Evolutionary conservation across 2,329 filamentous ascomycete genomes (phyloP).

Genomic region (Aspergillus versicolor): DNA sequence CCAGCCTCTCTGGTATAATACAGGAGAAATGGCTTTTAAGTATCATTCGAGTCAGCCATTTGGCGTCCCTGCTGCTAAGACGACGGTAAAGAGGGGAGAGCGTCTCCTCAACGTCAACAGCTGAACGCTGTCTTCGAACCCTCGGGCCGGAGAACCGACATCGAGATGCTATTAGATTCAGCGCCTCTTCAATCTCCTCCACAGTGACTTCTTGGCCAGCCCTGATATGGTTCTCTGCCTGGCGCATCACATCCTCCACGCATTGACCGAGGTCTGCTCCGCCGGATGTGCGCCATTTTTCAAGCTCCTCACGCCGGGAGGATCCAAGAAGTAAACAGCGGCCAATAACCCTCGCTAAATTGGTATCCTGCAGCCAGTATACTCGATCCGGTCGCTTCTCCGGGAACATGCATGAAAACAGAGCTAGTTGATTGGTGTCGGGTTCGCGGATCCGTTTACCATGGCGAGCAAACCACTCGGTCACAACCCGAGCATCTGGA

Average conservation of each 20-base stretch:
- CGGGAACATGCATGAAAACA: slow-evolving; percentile 75
- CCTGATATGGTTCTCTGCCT: slow-evolving; percentile 52
- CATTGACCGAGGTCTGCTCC: slow-evolving; percentile 70
- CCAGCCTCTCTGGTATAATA: slow-evolving; percentile 55
- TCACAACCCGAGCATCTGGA: slow-evolving; percentile 48
- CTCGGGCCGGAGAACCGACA: slow-evolving; percentile 69
- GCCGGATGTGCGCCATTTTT: slow-evolving; percentile 60
- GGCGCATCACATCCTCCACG: slow-evolving; percentile 62
- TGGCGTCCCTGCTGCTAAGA: slow-evolving; percentile 68
- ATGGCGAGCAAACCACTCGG: slow-evolving; percentile 69
- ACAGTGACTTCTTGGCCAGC: slow-evolving; percentile 56
- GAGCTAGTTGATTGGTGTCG: slow-evolving; percentile 58
- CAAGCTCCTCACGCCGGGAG: slow-evolving; percentile 61
- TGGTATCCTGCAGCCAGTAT: slow-evolving; percentile 64
- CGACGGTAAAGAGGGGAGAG: slow-evolving; percentile 60
- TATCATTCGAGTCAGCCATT: slow-evolving; percentile 82
- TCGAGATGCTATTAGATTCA: slow-evolving; percentile 66
- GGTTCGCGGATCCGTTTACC: slow-evolving; percentile 57
- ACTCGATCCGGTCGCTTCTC: slow-evolving; percentile 75
- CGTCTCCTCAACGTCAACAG: slow-evolving; percentile 44
- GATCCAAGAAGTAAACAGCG: slow-evolving; percentile 65
- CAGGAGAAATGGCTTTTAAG: slow-evolving; percentile 74
- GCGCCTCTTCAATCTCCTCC: slow-evolving; percentile 67
- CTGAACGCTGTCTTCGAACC: slow-evolving; percentile 47
- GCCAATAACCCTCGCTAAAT: slow-evolving; percentile 66